phyloP scores from a whole-genome alignment of 441 rosid genomes.

The Syzygium malaccense region DNA sequence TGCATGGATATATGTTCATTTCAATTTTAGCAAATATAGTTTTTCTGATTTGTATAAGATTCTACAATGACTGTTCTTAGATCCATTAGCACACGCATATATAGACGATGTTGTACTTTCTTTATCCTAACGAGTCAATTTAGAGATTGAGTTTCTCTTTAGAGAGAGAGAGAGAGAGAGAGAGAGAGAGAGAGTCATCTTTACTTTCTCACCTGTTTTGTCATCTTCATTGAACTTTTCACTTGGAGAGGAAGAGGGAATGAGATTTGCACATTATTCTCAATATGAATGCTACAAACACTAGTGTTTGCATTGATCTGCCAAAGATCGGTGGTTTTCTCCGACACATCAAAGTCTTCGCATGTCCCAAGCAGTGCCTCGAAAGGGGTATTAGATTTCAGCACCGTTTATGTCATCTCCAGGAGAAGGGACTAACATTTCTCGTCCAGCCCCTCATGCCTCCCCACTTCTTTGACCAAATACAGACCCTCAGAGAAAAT shows the following conservation, averaged over 20 bases:
- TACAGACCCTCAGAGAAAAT: too few species aligned
- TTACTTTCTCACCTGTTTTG: too few species aligned
- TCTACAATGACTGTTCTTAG: too few species aligned
- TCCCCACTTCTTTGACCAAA: not conserved
- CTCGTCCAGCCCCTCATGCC: not conserved
- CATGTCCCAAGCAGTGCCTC: constrained; percentile 35
- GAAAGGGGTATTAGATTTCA: constrained; percentile 1
- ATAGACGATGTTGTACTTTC: too few species aligned
- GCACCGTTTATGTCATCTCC: not conserved
- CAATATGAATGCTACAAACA: not conserved
- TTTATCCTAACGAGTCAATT: too few species aligned
- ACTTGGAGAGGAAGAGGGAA: not conserved
- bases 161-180: too few species aligned
- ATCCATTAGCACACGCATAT: too few species aligned
- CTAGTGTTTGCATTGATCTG: not conserved
- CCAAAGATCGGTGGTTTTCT: not conserved
- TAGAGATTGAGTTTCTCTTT: too few species aligned
- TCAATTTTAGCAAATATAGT: too few species aligned
- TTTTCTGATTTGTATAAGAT: too few species aligned
- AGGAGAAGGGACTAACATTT: not conserved
- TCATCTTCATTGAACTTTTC: too few species aligned
- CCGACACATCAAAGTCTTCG: constrained; percentile 50
- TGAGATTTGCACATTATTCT: not conserved
- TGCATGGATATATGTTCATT: not conserved
- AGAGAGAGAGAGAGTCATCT: too few species aligned